These are phyloP conservation scores for Colletotrichum costaricense DNA, from an alignment of 2,329 filamentous ascomycete genomes.

Conservation along the genomic window DNA sequence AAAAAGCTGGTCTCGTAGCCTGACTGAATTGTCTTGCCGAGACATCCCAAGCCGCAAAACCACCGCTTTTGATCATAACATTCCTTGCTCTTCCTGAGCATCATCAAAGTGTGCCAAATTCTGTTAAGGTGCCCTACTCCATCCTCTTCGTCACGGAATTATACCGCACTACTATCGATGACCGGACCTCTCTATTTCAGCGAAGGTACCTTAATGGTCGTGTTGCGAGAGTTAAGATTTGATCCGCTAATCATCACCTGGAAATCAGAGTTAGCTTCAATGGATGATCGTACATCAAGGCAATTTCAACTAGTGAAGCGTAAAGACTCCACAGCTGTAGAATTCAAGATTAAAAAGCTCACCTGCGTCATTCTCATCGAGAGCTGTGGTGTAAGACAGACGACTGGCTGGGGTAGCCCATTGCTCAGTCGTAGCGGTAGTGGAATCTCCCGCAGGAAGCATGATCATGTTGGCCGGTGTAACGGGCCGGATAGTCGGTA, in stretches of 20 bases:
- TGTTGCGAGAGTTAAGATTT: background rate
- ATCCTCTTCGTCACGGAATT: background rate
- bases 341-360: background rate
- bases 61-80: constrained; percentile 18
- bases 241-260: background rate
- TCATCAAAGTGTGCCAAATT: constrained; percentile 7
- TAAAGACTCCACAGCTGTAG: background rate
- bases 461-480: constrained; percentile 19
- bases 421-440: constrained; percentile 22
- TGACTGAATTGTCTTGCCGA: constrained; percentile 2
- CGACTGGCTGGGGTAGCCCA: constrained; percentile 32
- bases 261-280: background rate
- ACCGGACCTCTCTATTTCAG: background rate
- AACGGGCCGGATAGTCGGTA: constrained; percentile 12
- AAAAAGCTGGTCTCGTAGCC: constrained; percentile 24
- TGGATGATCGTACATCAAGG: background rate
- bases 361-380: background rate
- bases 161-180: background rate
- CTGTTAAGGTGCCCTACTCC: background rate
- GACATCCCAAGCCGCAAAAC: constrained; percentile 26
- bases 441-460: constrained; percentile 10
- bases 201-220: background rate
- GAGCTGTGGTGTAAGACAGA: constrained; percentile 16
- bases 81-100: background rate
- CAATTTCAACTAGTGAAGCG: background rate